Percentiles rank a stretch among this genome's conserved stretches.
phyloP scores from a whole-genome alignment of 306 rosid species.

The Medicago truncatula region DNA sequence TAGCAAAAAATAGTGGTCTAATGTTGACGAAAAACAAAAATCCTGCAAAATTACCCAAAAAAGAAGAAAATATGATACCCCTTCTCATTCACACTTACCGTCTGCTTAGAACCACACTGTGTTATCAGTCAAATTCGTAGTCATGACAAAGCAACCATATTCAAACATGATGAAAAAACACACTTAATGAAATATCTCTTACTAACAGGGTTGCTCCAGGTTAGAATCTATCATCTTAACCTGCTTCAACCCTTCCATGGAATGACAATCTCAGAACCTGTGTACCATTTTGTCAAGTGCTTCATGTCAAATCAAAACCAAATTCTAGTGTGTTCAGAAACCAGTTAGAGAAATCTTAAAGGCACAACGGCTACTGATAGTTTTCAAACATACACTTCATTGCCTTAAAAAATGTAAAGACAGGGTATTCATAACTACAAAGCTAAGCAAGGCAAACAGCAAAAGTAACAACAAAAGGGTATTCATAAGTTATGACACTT shows the following conservation, averaged over 20 bases:
- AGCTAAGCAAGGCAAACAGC: background rate
- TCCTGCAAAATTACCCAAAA: constrained; percentile 23
- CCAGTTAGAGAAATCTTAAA: background rate
- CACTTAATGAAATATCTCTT: background rate
- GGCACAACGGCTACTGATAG: background rate
- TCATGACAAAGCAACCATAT: background rate
- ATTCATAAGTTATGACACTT: constrained; percentile 39
- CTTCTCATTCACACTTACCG: background rate
- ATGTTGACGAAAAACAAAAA: constrained; percentile 22
- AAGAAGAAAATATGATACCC: background rate
- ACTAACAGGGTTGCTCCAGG: background rate
- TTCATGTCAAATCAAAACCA: background rate
- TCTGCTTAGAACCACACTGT: background rate
- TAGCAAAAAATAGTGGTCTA: background rate
- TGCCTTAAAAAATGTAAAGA: background rate
- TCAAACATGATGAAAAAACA: background rate
- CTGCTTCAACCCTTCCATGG: background rate
- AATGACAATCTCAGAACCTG: constrained; percentile 1
- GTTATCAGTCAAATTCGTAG: background rate
- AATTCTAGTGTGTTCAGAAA: background rate
- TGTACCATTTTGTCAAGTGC: background rate
- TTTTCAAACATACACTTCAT: constrained; percentile 9
- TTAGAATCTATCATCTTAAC: no score
- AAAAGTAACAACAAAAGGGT: constrained; percentile 28
- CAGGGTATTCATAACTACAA: background rate